Evolutionary conservation across 441 rosid genomes (phyloP), one percentile per base, ranked within the genome.

Genomic region (Heliophila coronopifolia): DNA sequence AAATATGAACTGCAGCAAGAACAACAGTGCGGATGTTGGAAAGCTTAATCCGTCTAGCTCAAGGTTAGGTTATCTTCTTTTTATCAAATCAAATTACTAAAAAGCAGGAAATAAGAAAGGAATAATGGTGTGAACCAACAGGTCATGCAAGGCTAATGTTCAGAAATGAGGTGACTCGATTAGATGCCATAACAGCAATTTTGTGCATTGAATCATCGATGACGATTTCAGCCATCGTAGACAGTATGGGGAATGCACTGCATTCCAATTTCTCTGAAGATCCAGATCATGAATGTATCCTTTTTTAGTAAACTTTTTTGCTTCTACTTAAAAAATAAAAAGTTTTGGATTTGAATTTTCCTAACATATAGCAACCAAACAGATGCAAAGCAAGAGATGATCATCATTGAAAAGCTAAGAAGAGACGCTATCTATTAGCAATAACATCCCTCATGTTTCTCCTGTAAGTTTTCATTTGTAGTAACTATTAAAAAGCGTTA

Each of bases 71-170:
- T 33, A 23, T 50, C 17, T 3, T 28, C 34, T 4, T n/a, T n/a
- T 28, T 9, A n/a, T 18, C 30, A 45, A 20, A 49, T 28, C 30
- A 46, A 32, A 37, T 14, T n/a, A 36, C 43, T 42, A 11, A 23
- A 42, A 19, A 46, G 27, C 0, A 14, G 16, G 18, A 7, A 9
- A 14, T n/a, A 34, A 0, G 5, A 33, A 22, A 18, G 3, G n/a
- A 9, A 25, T 37, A 45, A 39, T 12, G 36, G 17, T 36, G 20
- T 24, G 17, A 30, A 48, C 34, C 1, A 43, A 69, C 80, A 92
- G 95, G 90, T 50, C 98, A 92, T 72, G 98, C 98, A 40, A 81
- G 92, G 71, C 80, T 92, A 51, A 81, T 88, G 98, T 92, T 81
- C 77, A 85, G 98, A 75, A 78, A 83, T 25, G 87, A 92, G 71